phyloP scores from a whole-genome alignment of 2,329 filamentous ascomycete species.

The Fusarium camptoceras region DNA sequence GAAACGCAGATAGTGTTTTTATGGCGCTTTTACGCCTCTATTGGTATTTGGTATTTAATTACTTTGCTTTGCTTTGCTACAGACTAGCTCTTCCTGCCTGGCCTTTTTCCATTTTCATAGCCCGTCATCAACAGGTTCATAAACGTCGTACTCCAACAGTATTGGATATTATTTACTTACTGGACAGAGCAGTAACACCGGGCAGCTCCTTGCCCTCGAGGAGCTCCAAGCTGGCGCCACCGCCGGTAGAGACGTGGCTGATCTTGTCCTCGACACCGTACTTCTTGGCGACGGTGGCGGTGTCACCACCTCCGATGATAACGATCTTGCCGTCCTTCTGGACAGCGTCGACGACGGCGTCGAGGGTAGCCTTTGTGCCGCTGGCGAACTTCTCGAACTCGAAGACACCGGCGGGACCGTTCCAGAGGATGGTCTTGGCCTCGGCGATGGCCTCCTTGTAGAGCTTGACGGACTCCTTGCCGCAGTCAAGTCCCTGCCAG shows the following conservation, averaged over 20 bases:
- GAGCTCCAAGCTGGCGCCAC: slow-evolving; percentile 93
- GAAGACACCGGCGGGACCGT: slow-evolving; percentile 96
- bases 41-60: slow-evolving; percentile 43
- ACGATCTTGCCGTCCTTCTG: slow-evolving; percentile 87
- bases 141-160: slow-evolving; percentile 34
- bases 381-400: slow-evolving; percentile 95
- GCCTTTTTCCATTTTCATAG: slow-evolving; percentile 49
- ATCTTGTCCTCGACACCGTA: slow-evolving; percentile 96
- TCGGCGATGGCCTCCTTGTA: slow-evolving; percentile 89
- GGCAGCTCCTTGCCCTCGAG: slow-evolving; percentile 98
- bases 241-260: slow-evolving; percentile 97
- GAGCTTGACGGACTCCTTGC: slow-evolving; percentile 86
- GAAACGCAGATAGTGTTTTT: not conserved
- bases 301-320: slow-evolving; percentile 98
- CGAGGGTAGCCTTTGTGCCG: slow-evolving; percentile 91
- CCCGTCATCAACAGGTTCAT: slow-evolving; percentile 48
- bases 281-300: slow-evolving; percentile 96
- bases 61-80: slow-evolving; percentile 46
- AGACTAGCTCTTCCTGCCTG: slow-evolving; percentile 52
- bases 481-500: slow-evolving; percentile 98
- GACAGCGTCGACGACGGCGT: slow-evolving; percentile 85
- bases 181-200: slow-evolving; percentile 91
- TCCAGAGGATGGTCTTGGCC: slow-evolving; percentile 98
- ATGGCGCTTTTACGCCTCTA: slow-evolving; percentile 28
- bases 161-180: slow-evolving; percentile 64